Evolutionary conservation across 2,329 filamentous ascomycete genomes (phyloP), one percentile per base, ranked within the genome.

Genomic region (Curvularia spicifera): DNA sequence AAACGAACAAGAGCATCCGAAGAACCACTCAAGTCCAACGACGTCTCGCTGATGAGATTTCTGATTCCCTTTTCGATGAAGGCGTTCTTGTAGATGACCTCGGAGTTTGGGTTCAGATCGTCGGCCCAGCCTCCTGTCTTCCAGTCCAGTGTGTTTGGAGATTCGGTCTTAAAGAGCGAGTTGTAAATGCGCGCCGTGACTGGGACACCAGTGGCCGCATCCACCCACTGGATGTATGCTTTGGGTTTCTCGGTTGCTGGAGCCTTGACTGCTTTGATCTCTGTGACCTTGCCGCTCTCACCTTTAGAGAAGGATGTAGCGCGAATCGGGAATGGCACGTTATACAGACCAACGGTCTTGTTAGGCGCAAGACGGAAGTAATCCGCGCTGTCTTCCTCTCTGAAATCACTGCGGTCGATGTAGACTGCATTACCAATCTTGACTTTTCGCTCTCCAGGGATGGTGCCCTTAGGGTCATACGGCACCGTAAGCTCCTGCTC

Each of bases 191-290:
- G 89, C 12, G 89, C 88, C 53, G 80, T 82, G 59, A 88, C 79
- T 4, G 85, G 85, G 39, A 84, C 83, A 65, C 87, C 87, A 13
- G 83, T 83, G 0, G 89, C 85, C 1, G 86, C 86, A 5, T 88
- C 87, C 5, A 97, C 91, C 94, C 94, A 97, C 73, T 97, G 93
- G 74, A 97, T 96, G 72, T 82, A 85, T 0, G 82, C 81, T 60
- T 82, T 82, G 8, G 92, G 88, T 80, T 96, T 94, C 71, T 89
- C 87, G 0, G 46, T 44, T 18, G 83, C 85, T 60, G 91, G 89
- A 1, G 84, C 84, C 65, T 89, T 90, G 20, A 83, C 82, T 13
- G 89, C 90, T 31, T 83, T 82, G 58, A 94, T 85, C 64, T 87
- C 84, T 1, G 81, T 88, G 43, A 94, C 84, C 57, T 84, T 83